Conservation (phyloP, 2,329 filamentous ascomycete species). For the Penicillium paneum region DNA sequence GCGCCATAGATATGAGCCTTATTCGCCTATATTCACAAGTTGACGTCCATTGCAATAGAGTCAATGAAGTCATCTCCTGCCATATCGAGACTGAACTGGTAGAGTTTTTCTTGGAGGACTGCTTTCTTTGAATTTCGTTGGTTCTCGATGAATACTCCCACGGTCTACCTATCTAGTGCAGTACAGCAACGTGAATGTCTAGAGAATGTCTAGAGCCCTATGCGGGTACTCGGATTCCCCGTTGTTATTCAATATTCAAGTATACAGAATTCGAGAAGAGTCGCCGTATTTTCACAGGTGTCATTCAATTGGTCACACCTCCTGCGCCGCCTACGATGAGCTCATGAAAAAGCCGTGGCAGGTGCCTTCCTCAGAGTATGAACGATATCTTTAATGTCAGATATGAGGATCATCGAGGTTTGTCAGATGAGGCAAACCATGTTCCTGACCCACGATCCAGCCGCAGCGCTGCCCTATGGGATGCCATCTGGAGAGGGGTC, state of each 20-base stretch:
- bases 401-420: slow-evolving; percentile 5
- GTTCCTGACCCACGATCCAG: slow-evolving; percentile 9
- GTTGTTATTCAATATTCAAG: not conserved
- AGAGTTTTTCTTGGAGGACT: not conserved
- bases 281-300: not conserved
- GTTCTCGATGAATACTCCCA: not conserved
- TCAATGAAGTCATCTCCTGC: not conserved
- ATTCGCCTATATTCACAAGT: slow-evolving; percentile 1
- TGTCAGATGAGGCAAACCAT: slow-evolving; percentile 9
- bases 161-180: not conserved
- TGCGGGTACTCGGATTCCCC: not conserved
- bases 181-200: not conserved
- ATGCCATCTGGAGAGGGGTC: slow-evolving; percentile 3
- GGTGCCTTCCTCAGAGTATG: slow-evolving; percentile 5
- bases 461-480: slow-evolving; percentile 9
- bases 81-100: not conserved
- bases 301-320: not conserved
- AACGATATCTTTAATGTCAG: not conserved
- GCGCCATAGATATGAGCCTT: slow-evolving; percentile 19
- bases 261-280: not conserved
- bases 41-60: not conserved
- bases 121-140: not conserved
- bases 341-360: slow-evolving; percentile 9
- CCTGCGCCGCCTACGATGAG: slow-evolving; percentile 9
- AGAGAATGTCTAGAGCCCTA: not conserved